Base-by-base conservation (phyloP, 2,329 filamentous ascomycete species). In the Cladosporium austrohemisphaericum region DNA sequence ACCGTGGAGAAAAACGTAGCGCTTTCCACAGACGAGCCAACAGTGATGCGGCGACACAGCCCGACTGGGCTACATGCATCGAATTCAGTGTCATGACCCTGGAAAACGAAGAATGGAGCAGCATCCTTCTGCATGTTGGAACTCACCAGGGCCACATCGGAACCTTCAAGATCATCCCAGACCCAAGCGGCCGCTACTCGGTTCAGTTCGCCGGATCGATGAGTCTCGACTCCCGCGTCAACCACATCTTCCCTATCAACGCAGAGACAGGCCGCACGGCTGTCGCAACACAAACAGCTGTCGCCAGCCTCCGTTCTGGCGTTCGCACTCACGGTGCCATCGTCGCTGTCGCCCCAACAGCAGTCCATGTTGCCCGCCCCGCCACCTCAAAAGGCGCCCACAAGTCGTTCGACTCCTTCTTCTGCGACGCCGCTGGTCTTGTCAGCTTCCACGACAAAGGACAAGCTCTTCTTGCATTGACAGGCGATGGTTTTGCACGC, bases 31-130 rank as follows among this genome's bases (percentile, higher is more conserved):
- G 77, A 67, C 72, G 71, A 10, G 77, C 75, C 50, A 78, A 67
- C 44, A 68, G 73, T 19, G 66, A 73, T 4, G 64, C 72, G 1
- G 51, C 59, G 11, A 25, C 44, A 3, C 74, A 75, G 45, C 64
- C 73, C 40, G 91, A 96, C 61, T 94, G 84, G 79, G 83, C 88
- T 1, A 89, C 88, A 0, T 77, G 75, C 23, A 82, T 97, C 22
- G 88, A 96, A 63, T 98, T 97, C 70, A 89, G 88, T 46, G 88
- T 95, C 38, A 85, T 98, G 83, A 94, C 87, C 3, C 72, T 96
- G 3, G 93, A 97, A 35, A 87, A 85, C n/a, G 92, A 97, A 63
- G 80, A 88, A 56, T 98, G 95, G 65, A 97, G 93, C 1, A 96
- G 90, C 61, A 95, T 98, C 50, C 82, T 85, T 51, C 86, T 93